Conservation (phyloP, 495 filamentous ascomycete genomes). For the Ramalina intermedia region DNA sequence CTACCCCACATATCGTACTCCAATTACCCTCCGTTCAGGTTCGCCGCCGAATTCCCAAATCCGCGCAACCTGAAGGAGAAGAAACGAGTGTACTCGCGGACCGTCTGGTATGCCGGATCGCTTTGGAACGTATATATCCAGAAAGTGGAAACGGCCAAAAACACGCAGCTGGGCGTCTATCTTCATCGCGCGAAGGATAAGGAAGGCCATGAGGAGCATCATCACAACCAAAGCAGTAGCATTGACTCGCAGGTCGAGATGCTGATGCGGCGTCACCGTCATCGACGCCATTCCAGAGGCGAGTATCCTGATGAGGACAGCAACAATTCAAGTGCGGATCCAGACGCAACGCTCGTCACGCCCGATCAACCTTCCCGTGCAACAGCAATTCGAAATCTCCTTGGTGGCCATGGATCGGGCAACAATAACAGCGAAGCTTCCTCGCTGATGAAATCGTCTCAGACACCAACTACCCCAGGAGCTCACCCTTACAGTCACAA, state of each 20-base stretch:
- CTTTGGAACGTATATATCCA: slow-evolving; percentile 52
- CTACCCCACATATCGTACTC: slow-evolving; percentile 30
- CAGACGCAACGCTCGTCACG: slow-evolving; percentile 17
- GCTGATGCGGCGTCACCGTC: slow-evolving; percentile 25
- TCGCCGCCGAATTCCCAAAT: slow-evolving; percentile 43
- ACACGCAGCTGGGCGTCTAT: slow-evolving; percentile 43
- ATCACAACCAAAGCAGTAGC: slow-evolving; percentile 17
- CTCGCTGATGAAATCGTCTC: slow-evolving; percentile 13
- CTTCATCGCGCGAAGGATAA: slow-evolving; percentile 45
- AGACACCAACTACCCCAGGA: slow-evolving; percentile 10
- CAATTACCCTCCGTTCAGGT: slow-evolving; percentile 44
- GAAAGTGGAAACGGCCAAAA: slow-evolving; percentile 38
- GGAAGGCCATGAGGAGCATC: slow-evolving; percentile 29
- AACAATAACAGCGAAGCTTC: slow-evolving; percentile 8
- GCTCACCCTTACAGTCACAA: slow-evolving; percentile 6
- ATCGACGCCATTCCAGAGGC: slow-evolving; percentile 11
- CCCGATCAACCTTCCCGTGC: slow-evolving; percentile 10
- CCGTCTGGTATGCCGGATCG: slow-evolving; percentile 47
- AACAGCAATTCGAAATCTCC: slow-evolving; percentile 13
- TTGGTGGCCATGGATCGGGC: slow-evolving; percentile 10
- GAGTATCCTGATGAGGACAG: slow-evolving; percentile 23
- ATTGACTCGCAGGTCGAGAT: slow-evolving; percentile 37
- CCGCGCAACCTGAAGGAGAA: slow-evolving; percentile 42
- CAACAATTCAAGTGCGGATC: slow-evolving; percentile 27
- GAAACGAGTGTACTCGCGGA: slow-evolving; percentile 44